phyloP scores from a whole-genome alignment of 495 filamentous ascomycete genomes.

The Neurospora tetraspora region DNA sequence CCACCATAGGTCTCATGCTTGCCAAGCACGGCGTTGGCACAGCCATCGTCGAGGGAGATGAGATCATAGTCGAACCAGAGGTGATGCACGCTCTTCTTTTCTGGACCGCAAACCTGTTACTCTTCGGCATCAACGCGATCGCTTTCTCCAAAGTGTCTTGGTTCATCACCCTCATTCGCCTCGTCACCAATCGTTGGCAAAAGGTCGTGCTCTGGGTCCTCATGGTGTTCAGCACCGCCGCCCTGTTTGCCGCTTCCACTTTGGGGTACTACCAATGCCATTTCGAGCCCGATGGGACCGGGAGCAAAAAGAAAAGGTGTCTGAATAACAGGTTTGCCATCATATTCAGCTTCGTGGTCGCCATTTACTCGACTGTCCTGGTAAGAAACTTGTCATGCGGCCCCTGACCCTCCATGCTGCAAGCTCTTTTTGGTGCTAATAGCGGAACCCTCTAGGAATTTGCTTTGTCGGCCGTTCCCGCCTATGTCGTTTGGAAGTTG shows the following conservation, averaged over 20 bases:
- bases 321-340: background rate
- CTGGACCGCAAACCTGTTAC: background rate
- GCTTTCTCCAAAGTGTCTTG: background rate
- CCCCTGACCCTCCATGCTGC: background rate
- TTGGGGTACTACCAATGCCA: background rate
- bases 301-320: no score
- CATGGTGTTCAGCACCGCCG: background rate
- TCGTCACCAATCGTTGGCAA: background rate
- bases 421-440: background rate
- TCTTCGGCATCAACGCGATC: background rate
- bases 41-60: background rate
- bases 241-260: background rate
- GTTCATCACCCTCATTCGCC: background rate
- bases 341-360: background rate
- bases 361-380: background rate
- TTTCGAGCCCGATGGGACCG: background rate
- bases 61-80: background rate
- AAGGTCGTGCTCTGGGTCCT: background rate
- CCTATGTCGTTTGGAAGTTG: background rate
- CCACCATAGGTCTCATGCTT: background rate
- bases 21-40: background rate
- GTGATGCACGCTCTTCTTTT: background rate
- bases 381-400: background rate
- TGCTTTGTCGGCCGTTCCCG: background rate
- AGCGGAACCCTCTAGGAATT: background rate